Conservation (phyloP, 441 rosid genomes). For the Pelargonium cotyledonis region DNA sequence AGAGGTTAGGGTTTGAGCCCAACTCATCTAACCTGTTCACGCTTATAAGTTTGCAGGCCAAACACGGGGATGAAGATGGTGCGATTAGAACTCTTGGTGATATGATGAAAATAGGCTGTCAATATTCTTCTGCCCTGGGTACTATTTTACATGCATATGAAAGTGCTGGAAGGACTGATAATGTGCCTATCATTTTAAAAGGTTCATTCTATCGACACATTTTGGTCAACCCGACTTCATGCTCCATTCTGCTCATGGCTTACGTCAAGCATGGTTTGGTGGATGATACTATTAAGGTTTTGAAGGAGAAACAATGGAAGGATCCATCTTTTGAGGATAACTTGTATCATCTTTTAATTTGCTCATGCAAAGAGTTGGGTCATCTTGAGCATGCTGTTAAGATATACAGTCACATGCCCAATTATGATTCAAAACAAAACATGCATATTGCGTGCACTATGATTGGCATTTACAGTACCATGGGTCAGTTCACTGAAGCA, state of each 20-base stretch:
- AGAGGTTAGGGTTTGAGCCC: constrained; percentile 58
- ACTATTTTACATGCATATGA: constrained; percentile 71
- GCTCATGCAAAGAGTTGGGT: constrained; percentile 74
- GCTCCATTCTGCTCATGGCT: constrained; percentile 76
- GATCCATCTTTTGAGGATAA: constrained; percentile 72
- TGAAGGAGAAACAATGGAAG: constrained; percentile 58
- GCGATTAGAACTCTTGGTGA: constrained; percentile 56
- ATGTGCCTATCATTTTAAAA: constrained; percentile 55
- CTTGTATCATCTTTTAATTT: constrained; percentile 76
- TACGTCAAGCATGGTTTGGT: constrained; percentile 63
- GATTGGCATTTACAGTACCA: constrained; percentile 58
- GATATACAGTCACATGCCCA: constrained; percentile 43
- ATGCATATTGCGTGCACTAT: constrained; percentile 68
- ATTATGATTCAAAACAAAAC: constrained; percentile 40
- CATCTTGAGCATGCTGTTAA: constrained; percentile 52
- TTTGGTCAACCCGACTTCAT: constrained; percentile 60
- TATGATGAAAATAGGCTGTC: constrained; percentile 66
- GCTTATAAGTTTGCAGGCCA: constrained; percentile 62
- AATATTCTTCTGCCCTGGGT: constrained; percentile 59
- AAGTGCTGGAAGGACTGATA: constrained; percentile 53
- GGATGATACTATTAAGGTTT: constrained; percentile 52
- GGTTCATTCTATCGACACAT: constrained; percentile 58
- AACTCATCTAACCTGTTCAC: constrained; percentile 77
- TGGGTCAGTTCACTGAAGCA: constrained; percentile 50
- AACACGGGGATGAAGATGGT: constrained; percentile 58